Conservation (phyloP, 148 eudicot species). For the Chenopodium suecicum region DNA sequence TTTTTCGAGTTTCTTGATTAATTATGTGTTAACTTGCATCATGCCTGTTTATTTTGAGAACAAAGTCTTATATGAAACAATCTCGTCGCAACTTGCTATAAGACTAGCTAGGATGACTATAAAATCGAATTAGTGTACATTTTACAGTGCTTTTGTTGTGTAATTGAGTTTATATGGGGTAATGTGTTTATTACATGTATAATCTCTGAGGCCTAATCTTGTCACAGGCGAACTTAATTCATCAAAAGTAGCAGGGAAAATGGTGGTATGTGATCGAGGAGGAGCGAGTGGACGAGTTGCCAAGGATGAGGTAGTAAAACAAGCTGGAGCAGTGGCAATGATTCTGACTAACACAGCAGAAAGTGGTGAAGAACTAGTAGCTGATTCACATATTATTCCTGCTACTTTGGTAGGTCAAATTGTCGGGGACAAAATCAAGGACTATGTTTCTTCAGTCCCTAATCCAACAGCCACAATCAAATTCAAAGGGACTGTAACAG, state of each 20-base stretch:
- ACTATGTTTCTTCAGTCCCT: conserved; percentile 42
- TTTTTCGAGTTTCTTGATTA: no score
- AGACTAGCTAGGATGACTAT: no score
- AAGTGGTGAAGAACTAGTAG: conserved; percentile 74
- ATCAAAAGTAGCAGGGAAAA: conserved; percentile 59
- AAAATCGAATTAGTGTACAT: no score
- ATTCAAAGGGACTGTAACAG: conserved; percentile 67
- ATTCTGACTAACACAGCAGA: conserved; percentile 67
- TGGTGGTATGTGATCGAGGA: conserved; percentile 85
- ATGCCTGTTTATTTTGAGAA: no score
- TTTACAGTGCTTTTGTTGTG: no score
- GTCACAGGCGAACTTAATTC: conserved; percentile 52
- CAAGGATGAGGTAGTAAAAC: conserved; percentile 68
- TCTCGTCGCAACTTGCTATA: no score
- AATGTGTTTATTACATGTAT: no score
- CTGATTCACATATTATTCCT: conserved; percentile 73
- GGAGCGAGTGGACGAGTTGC: conserved; percentile 64
- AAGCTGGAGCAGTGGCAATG: conserved; percentile 76
- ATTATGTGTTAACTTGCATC: no score
- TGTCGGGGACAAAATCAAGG: conserved; percentile 61
- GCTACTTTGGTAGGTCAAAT: conserved; percentile 74
- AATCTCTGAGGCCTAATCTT: neutral
- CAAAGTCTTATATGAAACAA: no score
- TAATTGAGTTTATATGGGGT: no score
- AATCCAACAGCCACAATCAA: conserved; percentile 67